Conservation (phyloP, 345 rosid genomes). For the Psidium friedrichsthalianum region DNA sequence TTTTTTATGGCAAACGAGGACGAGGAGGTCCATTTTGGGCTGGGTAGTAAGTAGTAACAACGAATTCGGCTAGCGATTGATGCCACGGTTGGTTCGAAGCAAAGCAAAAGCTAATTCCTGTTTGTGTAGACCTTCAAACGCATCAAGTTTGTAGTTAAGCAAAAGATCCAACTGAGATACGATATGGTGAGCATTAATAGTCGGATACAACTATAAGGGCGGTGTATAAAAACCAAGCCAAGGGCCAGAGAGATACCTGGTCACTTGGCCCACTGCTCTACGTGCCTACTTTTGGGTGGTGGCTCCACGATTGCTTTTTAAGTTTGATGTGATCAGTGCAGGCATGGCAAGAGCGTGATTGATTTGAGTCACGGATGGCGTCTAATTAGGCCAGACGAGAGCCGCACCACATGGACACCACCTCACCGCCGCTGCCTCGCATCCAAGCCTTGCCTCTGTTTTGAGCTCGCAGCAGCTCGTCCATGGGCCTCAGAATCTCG, state of each 20-base stretch:
- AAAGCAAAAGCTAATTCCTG: too few relatives aligned
- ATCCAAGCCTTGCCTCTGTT: not conserved
- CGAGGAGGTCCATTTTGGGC: not conserved
- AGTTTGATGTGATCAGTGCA: not conserved
- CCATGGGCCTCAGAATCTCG: not conserved
- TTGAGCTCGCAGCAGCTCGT: not conserved
- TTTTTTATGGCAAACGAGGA: not conserved
- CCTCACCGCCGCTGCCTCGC: not conserved
- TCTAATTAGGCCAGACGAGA: not conserved
- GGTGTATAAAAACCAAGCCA: not conserved
- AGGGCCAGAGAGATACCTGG: not conserved
- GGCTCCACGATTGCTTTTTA: not conserved
- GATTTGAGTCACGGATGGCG: not conserved
- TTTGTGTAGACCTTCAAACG: too few relatives aligned
- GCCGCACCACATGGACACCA: not conserved
- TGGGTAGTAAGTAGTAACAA: too few relatives aligned
- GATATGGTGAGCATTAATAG: not conserved
- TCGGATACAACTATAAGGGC: not conserved
- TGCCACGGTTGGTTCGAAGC: too few relatives aligned
- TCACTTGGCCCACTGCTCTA: not conserved
- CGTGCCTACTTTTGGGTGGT: not conserved
- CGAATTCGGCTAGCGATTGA: too few relatives aligned
- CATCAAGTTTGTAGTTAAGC: too few relatives aligned
- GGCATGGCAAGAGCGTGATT: not conserved
- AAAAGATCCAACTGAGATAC: too few relatives aligned